A percentile compares a stretch with the other conserved stretches of the same genome.
These are phyloP conservation scores for Wallacemonas sp. DNA, from an alignment of 208 protist species.

Conservation along the genomic window DNA sequence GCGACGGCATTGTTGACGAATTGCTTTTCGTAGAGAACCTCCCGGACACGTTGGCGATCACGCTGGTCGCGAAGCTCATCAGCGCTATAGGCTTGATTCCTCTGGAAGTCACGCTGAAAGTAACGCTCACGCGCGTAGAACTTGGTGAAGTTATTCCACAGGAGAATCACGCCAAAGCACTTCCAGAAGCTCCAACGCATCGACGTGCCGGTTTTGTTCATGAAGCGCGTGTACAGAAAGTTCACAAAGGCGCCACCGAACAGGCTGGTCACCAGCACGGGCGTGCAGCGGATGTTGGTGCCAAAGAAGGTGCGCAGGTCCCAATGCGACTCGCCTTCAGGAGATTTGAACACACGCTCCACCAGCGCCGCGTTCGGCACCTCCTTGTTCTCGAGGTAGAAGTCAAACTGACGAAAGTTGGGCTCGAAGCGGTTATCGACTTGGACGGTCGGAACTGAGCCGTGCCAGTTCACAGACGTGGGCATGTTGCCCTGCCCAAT, in stretches of 20 bases:
- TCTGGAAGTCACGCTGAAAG: slow-evolving; percentile 87
- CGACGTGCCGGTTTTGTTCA: slow-evolving; percentile 67
- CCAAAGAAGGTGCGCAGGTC: slow-evolving; percentile 57
- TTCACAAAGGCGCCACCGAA: slow-evolving; percentile 73
- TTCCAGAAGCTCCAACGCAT: slow-evolving; percentile 82
- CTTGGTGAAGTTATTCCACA: slow-evolving; percentile 86
- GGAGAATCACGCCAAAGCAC: slow-evolving; percentile 66
- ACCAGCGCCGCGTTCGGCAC: slow-evolving; percentile 61
- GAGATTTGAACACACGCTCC: slow-evolving; percentile 74
- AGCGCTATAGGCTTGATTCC: slow-evolving; percentile 84
- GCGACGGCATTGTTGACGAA: slow-evolving; percentile 86
- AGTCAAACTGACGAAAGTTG: slow-evolving; percentile 90
- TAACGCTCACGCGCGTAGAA: slow-evolving; percentile 83
- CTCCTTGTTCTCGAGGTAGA: slow-evolving; percentile 76
- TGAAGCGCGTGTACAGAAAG: slow-evolving; percentile 76
- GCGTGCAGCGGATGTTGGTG: slow-evolving; percentile 75
- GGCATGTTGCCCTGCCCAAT: slow-evolving; percentile 32
- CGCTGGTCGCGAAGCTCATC: slow-evolving; percentile 84
- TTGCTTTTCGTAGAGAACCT: slow-evolving; percentile 84
- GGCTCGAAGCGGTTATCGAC: slow-evolving; percentile 77
- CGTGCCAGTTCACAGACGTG: slow-evolving; percentile 78
- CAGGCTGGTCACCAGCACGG: slow-evolving; percentile 70
- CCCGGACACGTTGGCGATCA: slow-evolving; percentile 81
- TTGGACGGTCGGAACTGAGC: slow-evolving; percentile 67
- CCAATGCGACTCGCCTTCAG: slow-evolving; percentile 77